Base-by-base conservation (phyloP, 169 alveolate species). In the Babesia caballi region DNA sequence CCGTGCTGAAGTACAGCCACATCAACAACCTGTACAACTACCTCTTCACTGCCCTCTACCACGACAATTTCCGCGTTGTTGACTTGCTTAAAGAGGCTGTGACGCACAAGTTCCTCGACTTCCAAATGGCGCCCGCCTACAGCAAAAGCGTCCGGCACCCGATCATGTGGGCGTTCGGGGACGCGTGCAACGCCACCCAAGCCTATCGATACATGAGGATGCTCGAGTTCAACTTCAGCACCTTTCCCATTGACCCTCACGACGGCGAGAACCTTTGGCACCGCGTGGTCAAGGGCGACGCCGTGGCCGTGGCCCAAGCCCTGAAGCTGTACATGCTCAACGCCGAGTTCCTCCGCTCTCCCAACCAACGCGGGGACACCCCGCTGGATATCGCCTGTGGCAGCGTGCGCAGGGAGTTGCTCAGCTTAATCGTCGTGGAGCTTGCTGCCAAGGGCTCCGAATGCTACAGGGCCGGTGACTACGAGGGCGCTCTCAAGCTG, bases 391-490 rank as follows among this genome's bases (percentile, higher is more conserved):
- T 84, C 57, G 27, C 84, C 38, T 66, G 61, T 23, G 85, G 72
- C 33, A 74, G 38, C 9, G 47, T 84, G 21, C 74, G 66, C 47
- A 58, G 42, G 33, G 93, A 88, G 42, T 59, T 88, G 36, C 57
- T 78, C 44, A 51, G 67, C n/a, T 66, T 67, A 11, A 67, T 71
- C 38, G 78, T 88, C 6, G 73, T 88, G 42, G 85, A 88, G 32
- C 49, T 83, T 25, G 93, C 93, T 0, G 52, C 88, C 0, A 78
- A 88, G 35, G 93, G 93, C 19, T 85, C 93, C 11, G 86, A 77
- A 7, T 41, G 38, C 67, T 88, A 88, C 60, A 84, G 74, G 63
- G 68, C 53, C 32, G 42, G 54, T n/a, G 75, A 80, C 15, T 88
- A 57, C 50, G 83, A 77, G 1, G 52, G 51, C 2, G 93, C 93